Base-by-base conservation (phyloP, 2,329 filamentous ascomycete genomes). In the Escovopsis sp. region DNA sequence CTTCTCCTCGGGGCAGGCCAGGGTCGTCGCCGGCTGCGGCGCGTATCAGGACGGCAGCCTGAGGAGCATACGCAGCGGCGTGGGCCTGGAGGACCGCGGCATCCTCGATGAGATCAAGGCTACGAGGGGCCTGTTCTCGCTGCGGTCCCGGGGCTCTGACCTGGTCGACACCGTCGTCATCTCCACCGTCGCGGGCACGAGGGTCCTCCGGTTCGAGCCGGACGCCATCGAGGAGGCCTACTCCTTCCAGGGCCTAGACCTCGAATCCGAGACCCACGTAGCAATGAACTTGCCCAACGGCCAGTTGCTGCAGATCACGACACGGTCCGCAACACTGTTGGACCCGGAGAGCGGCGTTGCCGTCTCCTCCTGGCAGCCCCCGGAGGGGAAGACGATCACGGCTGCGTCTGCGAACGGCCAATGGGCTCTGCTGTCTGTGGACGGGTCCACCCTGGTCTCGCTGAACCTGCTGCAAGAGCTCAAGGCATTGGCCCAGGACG, bases 1-100 rank as follows among this genome's bases (percentile, higher is more conserved):
- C 47, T 98, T 94, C 54, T 94, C 88, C 0, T 94, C 89, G 1
- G 91, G 91, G 0, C 89, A 98, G 61, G 88, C 91, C 37, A 76
- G 88, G 33, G 84, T 98, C 46, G 86, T 98, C 10, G 88, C 89
- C 2, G 89, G 87, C 1, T 95, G 88, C 42, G 91, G 91, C 25
- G 87, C 84, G 0, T 91, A 85, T 56, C 79, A 84, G 48, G 86
- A 94, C 53, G 91, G 91, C 14, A 89, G 83, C 43, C 64, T 98
- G 41, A 72, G 91, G 45, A 94, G 86, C 55, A 85, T 98, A 16
- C 75, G 91, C 42, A 96, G 89, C 57, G 93, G 91, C 39, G 88
- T 98, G 39, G 88, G 88, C 1, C 72, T 96, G 40, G 86, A 95
- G 56, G 86, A 95, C 43, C 64, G 88, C 13, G 89, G 87, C 15